Percentiles rank a stretch among this genome's conserved stretches.
phyloP scores from a whole-genome alignment of 345 rosid species.

The Euphorbia peplus region DNA sequence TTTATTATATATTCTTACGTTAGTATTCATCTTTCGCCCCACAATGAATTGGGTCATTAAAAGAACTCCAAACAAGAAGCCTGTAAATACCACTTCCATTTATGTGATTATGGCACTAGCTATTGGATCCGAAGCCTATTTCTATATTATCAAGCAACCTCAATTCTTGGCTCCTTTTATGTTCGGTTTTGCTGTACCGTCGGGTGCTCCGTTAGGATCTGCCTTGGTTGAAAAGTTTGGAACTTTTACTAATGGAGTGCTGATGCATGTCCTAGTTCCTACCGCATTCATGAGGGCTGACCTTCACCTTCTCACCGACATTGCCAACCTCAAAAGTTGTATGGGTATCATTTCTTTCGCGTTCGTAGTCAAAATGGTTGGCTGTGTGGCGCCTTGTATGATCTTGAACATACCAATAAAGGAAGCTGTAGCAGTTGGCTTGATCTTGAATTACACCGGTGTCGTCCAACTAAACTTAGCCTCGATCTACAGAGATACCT shows the following conservation, averaged over 20 bases:
- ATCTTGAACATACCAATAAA: neutral
- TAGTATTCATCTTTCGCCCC: constrained; percentile 22
- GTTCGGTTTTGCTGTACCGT: neutral
- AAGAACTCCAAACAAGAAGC: constrained; percentile 29
- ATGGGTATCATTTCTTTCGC: neutral
- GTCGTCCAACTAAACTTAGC: neutral
- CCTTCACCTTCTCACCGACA: neutral
- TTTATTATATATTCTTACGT: neutral
- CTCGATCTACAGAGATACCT: neutral
- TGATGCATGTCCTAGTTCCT: constrained; percentile 2
- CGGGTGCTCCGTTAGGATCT: constrained; percentile 11
- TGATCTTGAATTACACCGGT: neutral
- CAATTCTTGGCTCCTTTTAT: neutral
- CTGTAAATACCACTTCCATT: constrained; percentile 16
- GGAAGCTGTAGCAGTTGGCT: neutral
- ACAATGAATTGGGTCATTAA: constrained; percentile 29
- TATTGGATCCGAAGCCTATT: constrained; percentile 4
- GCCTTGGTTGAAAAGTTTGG: constrained; percentile 11
- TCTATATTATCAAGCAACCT: neutral
- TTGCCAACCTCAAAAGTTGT: neutral
- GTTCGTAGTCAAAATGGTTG: neutral
- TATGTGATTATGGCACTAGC: constrained; percentile 20
- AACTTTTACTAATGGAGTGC: neutral
- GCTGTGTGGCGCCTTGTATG: neutral
- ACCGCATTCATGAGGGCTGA: neutral